Evolutionary conservation across 2,329 filamentous ascomycete species (phyloP), one percentile per base, ranked within the genome.

Genomic region (Pseudogymnoascus sp.): DNA sequence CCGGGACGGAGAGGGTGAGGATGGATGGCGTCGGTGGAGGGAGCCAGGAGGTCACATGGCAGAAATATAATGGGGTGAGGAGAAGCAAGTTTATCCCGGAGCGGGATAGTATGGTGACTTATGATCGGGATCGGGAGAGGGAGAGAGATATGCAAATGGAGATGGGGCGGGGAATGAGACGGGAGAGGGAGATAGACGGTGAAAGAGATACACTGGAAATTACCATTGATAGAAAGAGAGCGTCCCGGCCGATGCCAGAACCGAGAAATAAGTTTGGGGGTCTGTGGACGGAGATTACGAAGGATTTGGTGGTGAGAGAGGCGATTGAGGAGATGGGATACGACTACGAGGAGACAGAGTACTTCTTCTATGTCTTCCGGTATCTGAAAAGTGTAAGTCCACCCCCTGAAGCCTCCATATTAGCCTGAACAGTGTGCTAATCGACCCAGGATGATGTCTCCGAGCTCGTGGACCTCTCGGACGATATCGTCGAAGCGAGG

Each of bases 251-350:
- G 10, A 15, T n/a, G 11, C n/a, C 59, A 26, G 21, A 53, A 74
- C 79, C 38, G 13, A 64, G 67, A 21, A 77, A 73, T 21, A 81
- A 80, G 61, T 77, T 82, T 33, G 82, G 83, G 63, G 85, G 88
- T 65, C 90, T 96, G 79, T 97, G 93, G 93, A 99, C 95, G 0
- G 95, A 97, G 76, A 91, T 99, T 69, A 96, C 93, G 53, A 96
- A 96, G 77, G 93, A 96, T 62, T 78, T 97, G 36, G 91, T 97
- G 15, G 82, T 88, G 64, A 86, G 88, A 62, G 92, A 97, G 73
- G 95, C 95, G 17, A 90, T 97, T 67, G 88, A 96, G 69, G 82
- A 88, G 70, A 78, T 87, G 72, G 91, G 91, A 2, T 97, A 96
- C 75, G 87, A 90, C 65, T 97, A 87, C 72, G 91, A 97, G 74